Evolutionary conservation across 2,329 filamentous ascomycete species (phyloP).

Genomic region (Colletotrichum euphorbiae): DNA sequence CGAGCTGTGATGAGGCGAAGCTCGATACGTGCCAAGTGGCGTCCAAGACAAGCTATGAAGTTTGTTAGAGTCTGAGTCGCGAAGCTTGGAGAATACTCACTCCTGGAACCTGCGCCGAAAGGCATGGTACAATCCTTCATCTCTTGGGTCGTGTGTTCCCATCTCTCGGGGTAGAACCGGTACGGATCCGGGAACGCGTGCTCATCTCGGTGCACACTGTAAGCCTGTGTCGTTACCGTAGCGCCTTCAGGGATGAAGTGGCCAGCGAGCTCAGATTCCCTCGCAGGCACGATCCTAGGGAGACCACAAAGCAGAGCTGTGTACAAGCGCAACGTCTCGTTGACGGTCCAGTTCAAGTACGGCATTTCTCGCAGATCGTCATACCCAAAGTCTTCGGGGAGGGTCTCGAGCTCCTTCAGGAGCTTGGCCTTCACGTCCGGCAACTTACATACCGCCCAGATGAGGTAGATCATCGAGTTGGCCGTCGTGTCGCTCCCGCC

Average conservation of each 20-base stretch:
- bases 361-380: slow-evolving; percentile 52
- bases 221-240: slow-evolving; percentile 57
- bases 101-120: slow-evolving; percentile 60
- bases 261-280: slow-evolving; percentile 53
- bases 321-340: slow-evolving; percentile 60
- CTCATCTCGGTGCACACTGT: slow-evolving; percentile 58
- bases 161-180: slow-evolving; percentile 25
- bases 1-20: slow-evolving; percentile 62
- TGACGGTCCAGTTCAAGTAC: slow-evolving; percentile 56
- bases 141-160: slow-evolving; percentile 41
- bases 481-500: slow-evolving; percentile 66
- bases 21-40: slow-evolving; percentile 69
- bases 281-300: slow-evolving; percentile 54
- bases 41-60: slow-evolving; percentile 60
- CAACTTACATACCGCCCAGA: slow-evolving; percentile 53
- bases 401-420: slow-evolving; percentile 48
- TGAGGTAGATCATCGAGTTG: slow-evolving; percentile 60
- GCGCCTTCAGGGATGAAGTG: slow-evolving; percentile 54
- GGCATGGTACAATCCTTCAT: slow-evolving; percentile 64
- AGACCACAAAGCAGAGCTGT: slow-evolving; percentile 53
- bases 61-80: neutral
- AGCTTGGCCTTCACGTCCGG: slow-evolving; percentile 48
- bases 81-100: neutral
- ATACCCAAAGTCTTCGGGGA: slow-evolving; percentile 45
- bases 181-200: slow-evolving; percentile 56